Conservation (phyloP, 116 monocot genomes). For the Papilionanthe hybrid region DNA sequence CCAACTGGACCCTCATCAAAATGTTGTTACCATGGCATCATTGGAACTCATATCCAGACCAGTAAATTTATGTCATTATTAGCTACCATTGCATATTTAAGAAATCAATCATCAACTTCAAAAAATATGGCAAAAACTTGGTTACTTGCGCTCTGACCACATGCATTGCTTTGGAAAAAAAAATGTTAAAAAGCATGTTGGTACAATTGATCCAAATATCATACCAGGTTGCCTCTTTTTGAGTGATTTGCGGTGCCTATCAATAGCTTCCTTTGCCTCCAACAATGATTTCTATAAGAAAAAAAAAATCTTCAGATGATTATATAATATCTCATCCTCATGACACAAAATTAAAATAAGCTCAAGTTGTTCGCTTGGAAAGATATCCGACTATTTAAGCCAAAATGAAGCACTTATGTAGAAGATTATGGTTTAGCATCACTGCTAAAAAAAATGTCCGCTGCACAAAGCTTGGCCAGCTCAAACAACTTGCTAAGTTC, state of each 20-base stretch:
- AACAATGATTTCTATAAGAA: conserved; percentile 64
- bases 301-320: background rate
- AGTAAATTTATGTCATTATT: background rate
- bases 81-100: background rate
- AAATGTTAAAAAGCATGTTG: background rate
- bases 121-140: no score
- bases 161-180: background rate
- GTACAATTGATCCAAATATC: background rate
- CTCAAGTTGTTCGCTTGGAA: background rate
- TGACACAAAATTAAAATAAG: background rate
- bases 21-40: no score
- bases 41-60: no score
- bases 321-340: background rate
- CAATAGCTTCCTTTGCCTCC: conserved; percentile 83
- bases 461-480: background rate
- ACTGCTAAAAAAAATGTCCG: background rate
- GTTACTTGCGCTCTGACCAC: background rate
- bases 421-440: background rate
- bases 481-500: background rate
- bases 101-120: background rate
- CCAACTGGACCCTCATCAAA: no score
- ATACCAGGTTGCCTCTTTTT: conserved; percentile 90
- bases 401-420: background rate
- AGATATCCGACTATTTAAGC: background rate
- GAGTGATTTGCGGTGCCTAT: conserved; percentile 78